Base-by-base conservation (phyloP, 768 basidiomycete species). In the Mrakia blollopis region DNA sequence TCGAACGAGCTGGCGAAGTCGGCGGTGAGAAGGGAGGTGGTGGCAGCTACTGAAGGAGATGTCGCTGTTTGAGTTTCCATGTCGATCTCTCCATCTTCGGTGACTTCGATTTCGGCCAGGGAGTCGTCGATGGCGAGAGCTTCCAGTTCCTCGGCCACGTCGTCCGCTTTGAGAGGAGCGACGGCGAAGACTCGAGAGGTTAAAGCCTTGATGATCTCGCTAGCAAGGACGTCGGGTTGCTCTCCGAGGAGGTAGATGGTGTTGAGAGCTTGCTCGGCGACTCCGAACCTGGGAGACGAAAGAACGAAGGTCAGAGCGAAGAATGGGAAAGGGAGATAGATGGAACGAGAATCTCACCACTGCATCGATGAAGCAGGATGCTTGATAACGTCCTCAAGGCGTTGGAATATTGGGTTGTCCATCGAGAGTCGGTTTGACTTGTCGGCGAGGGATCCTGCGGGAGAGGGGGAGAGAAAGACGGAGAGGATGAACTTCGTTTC, bases 231-330 rank as follows among this genome's bases (percentile, higher is more conserved):
- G 81, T 97, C 96, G 0, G 96, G 97, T 79, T 94, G 93, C 80
- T 98, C 93, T 50, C 92, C 95, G 2, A 99, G 88, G 0, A 91
- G 90, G 80, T 98, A 99, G 71, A 97, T 91, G 1, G 96, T 94
- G 82, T 99, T 98, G 84, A 99, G 90, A 13, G 90, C 92, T 83
- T 99, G 96, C 83, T 99, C 97, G 0, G 96, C 93, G 85, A 98
- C 89, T 14, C 91, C 91, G 80, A 99, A 98, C 86, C 86, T 85
- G 50, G 23, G 10, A 32, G 11, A 47, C 32, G 35, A 10, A n/a
- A 5, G 37, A 52, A 52, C 10, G n/a, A 54, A 54, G 32, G 28
- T 32, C 21, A 30, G 44, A 50, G 3, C n/a, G 41, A 63, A 23
- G 44, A 25, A 57, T n/a, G 25, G 28, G 25, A 57, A 28, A 28